A percentile compares a stretch with the other conserved stretches of the same genome.
Evolutionary conservation across 139 green algal genomes (phyloP).

Genomic region (Pleodorina starrii): DNA sequence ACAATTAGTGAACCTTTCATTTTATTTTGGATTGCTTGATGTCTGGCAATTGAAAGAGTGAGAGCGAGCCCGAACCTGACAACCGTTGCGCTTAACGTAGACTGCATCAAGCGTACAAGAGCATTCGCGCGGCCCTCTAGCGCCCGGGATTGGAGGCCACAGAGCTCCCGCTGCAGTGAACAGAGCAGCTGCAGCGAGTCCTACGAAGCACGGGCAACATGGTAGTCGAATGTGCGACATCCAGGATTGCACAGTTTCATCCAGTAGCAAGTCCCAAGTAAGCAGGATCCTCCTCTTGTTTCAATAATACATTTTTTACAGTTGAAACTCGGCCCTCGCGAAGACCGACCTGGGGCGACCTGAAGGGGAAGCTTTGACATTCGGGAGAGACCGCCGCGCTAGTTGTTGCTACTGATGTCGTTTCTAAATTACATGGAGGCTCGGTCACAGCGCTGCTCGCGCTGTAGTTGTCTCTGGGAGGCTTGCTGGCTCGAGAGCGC

Average conservation of each 20-base stretch:
- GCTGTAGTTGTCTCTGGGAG: neutral
- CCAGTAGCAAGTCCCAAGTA: too few species aligned
- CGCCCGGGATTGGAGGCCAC: neutral
- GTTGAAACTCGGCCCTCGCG: neutral
- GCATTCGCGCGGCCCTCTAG: neutral
- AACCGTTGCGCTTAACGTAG: neutral
- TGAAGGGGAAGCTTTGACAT: neutral
- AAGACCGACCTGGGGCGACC: neutral
- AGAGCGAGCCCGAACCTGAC: neutral
- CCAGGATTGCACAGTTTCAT: too few species aligned
- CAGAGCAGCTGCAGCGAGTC: neutral
- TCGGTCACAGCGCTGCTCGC: neutral
- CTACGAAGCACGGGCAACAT: neutral
- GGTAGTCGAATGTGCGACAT: too few species aligned
- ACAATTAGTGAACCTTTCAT: neutral
- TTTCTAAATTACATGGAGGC: neutral
- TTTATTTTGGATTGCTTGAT: neutral
- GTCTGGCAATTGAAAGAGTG: too few species aligned
- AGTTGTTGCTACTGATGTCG: neutral
- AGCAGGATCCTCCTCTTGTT: neutral
- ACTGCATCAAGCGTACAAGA: neutral
- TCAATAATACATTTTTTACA: neutral
- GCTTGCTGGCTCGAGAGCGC: neutral
- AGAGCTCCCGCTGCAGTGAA: neutral
- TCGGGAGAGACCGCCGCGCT: neutral